These are phyloP conservation scores for Lachnellula arida DNA, from an alignment of 2,329 filamentous ascomycete species.

Conservation along the genomic window DNA sequence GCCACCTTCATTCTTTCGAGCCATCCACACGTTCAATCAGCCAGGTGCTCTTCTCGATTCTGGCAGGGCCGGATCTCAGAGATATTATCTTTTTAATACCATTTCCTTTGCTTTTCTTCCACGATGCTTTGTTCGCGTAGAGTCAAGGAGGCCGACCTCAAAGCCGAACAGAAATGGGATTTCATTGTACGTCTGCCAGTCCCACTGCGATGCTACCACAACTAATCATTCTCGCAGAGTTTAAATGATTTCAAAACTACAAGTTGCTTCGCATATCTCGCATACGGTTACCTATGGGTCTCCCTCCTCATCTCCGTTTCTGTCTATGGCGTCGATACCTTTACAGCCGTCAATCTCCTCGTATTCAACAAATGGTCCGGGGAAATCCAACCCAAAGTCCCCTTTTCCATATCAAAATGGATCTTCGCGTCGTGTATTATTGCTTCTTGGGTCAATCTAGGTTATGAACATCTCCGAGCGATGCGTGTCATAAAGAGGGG, in stretches of 20 bases:
- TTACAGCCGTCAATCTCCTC: conserved; percentile 87
- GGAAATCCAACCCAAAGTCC: conserved; percentile 72
- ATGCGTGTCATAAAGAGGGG: conserved; percentile 76
- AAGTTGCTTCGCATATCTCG: conserved; percentile 71
- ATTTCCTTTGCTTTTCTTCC: conserved; percentile 9
- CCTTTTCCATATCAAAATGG: conserved; percentile 80
- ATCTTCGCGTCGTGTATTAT: conserved; percentile 93
- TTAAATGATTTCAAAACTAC: conserved; percentile 77
- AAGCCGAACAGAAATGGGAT: conserved; percentile 88
- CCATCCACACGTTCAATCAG: conserved; percentile 10
- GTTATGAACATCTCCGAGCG: conserved; percentile 75
- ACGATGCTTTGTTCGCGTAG: conserved; percentile 65
- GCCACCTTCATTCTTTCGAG: conserved; percentile 7
- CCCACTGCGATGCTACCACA: neutral
- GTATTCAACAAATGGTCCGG: conserved; percentile 87
- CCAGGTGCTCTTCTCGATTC: conserved; percentile 16
- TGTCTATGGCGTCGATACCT: conserved; percentile 86
- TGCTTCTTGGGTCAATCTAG: conserved; percentile 77
- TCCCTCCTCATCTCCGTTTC: conserved; percentile 73
- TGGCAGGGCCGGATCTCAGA: conserved; percentile 19
- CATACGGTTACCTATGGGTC: conserved; percentile 81
- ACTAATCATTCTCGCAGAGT: conserved; percentile 37
- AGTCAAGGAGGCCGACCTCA: conserved; percentile 58
- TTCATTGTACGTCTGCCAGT: conserved; percentile 64
- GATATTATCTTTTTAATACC: conserved; percentile 10